Evolutionary conservation across 2,329 filamentous ascomycete genomes (phyloP), one percentile per base, ranked within the genome.

Genomic region (Orbilia blumenaviensis): DNA sequence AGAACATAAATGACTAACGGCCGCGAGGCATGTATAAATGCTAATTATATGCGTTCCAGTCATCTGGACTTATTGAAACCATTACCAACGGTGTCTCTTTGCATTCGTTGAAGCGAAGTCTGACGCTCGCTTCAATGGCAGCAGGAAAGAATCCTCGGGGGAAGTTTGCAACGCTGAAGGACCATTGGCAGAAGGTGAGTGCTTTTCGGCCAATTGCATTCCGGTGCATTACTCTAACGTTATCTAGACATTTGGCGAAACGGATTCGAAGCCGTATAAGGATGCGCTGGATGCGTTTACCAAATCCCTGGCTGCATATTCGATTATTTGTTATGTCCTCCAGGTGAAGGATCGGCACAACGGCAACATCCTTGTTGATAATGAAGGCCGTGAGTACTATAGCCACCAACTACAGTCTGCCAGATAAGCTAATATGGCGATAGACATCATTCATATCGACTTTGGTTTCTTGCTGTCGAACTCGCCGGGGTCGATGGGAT

Each of bases 401-500:
- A 9, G 8, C 4, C n/a, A 18, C 58, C 5, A 34, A 36, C n/a
- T 34, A n/a, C 27, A 34, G 34, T 1, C 32, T 48, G 12, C 2
- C 12, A 7, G 36, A 36, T 58, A 32, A 38, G 36, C 29, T 67
- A 44, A 62, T 7, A 14, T 25, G 29, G 32, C 32, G 6, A 32
- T 67, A 79, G 79, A 95, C 81, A 93, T 94, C 68, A 89, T 95
- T 76, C 92, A 95, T 81, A 95, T 95, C 77, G 92, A 95, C 83
- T 95, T 95, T 82, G 92, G 92, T 66, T 95, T 95, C 82, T 94
- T 95, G 91, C 85, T 95, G 34, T 94, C 91, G 52, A 95, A 95
- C 82, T 93, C 91, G 0, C 92, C 92, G 0, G 92, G 92, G 0
- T 91, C 89, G 7, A 92, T 95, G 81, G 92, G 91, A 1, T 95